phyloP scores from a whole-genome alignment of 768 basidiomycete species.

The Jaapia argillacea region DNA sequence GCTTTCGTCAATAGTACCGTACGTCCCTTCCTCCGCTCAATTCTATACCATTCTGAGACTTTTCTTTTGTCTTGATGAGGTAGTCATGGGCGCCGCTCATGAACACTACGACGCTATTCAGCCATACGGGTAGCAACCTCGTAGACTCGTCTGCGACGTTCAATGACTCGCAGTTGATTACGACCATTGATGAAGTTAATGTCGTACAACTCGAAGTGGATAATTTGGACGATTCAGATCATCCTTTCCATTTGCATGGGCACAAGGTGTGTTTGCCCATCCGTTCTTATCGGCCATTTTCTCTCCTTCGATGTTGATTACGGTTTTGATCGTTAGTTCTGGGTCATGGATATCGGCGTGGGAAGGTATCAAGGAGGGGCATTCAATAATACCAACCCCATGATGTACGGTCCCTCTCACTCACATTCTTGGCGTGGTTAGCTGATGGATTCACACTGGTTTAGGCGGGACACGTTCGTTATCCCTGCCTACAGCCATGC shows the following conservation, averaged over 20 bases:
- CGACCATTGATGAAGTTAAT: no score
- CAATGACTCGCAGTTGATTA: no score
- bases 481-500: no score
- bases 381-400: conserved; percentile 25
- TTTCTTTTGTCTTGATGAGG: neutral
- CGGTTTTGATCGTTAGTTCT: conserved; percentile 11
- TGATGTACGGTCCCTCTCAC: no score
- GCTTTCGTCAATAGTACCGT: conserved; percentile 22
- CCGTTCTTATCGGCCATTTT: no score
- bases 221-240: conserved; percentile 20
- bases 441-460: no score
- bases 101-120: conserved; percentile 14
- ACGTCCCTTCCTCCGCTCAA: neutral
- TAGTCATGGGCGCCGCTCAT: conserved; percentile 16
- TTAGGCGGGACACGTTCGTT: no score
- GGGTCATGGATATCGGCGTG: conserved; percentile 24
- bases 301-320: neutral
- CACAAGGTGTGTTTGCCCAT: conserved; percentile 13
- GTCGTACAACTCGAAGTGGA: conserved; percentile 8
- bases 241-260: conserved; percentile 30
- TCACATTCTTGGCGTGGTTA: no score
- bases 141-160: no score
- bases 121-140: conserved; percentile 8
- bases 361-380: conserved; percentile 21
- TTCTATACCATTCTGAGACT: neutral